Evolutionary conservation across 1,139 yeast species (phyloP).

Genomic region (Protomyces macrosporus): DNA sequence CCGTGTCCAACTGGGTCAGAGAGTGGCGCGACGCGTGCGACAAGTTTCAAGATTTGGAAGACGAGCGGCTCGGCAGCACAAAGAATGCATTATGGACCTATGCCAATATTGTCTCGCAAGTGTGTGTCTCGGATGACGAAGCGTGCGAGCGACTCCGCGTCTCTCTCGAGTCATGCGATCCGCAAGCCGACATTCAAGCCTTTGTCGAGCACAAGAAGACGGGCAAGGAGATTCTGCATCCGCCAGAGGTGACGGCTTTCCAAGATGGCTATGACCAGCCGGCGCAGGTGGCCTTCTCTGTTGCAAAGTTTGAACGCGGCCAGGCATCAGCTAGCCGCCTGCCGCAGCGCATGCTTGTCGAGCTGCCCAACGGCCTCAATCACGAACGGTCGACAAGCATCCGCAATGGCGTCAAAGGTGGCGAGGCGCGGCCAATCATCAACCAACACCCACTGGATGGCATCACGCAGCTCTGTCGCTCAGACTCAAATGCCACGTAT

Average conservation of each 20-base stretch:
- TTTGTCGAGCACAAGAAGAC: slow-evolving; percentile 59
- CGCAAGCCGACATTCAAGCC: slow-evolving; percentile 53
- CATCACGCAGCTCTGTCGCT: slow-evolving; percentile 27
- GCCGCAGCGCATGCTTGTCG: background rate
- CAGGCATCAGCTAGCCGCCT: background rate
- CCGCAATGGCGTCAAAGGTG: background rate
- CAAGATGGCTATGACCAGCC: slow-evolving; percentile 5
- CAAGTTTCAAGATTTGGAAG: slow-evolving; percentile 67
- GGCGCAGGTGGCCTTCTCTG: background rate
- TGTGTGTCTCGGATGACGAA: slow-evolving; percentile 75
- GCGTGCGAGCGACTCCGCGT: slow-evolving; percentile 66
- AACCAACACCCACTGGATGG: slow-evolving; percentile 27
- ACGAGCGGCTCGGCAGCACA: slow-evolving; percentile 67
- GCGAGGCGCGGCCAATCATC: background rate
- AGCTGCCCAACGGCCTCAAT: background rate
- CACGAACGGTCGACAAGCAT: background rate
- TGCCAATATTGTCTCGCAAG: slow-evolving; percentile 68
- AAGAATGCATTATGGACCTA: slow-evolving; percentile 78
- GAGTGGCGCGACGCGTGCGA: slow-evolving; percentile 74
- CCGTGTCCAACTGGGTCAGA: slow-evolving; percentile 65
- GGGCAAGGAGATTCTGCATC: slow-evolving; percentile 57
- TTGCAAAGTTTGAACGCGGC: background rate
- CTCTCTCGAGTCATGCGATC: slow-evolving; percentile 62
- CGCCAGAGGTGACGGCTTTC: slow-evolving; percentile 50
- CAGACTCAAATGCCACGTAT: slow-evolving; percentile 11